These are phyloP conservation scores for Angomonas desouzai DNA, from an alignment of 208 protist genomes.

Conservation along the genomic window DNA sequence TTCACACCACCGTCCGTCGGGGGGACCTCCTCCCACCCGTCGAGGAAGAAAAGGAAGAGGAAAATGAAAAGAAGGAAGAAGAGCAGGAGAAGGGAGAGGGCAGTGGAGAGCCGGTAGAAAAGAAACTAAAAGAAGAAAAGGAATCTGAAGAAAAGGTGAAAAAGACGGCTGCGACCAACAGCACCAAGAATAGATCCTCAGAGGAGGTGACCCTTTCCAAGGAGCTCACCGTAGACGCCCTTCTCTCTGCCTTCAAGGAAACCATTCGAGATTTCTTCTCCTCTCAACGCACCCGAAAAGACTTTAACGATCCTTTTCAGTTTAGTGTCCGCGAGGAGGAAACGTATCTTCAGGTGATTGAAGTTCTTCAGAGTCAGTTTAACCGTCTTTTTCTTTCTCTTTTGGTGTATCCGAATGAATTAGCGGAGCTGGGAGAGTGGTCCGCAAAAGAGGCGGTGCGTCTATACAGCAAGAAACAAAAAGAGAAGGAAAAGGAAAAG, in stretches of 20 bases:
- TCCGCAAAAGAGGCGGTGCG: constrained; percentile 19
- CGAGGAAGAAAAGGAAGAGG: neutral
- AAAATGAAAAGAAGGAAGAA: neutral
- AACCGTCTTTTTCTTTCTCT: constrained; percentile 40
- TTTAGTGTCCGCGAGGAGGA: constrained; percentile 62
- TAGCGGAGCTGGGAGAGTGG: constrained; percentile 58
- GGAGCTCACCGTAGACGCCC: constrained; percentile 31
- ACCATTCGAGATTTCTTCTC: constrained; percentile 48
- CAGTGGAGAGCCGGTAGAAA: too few species aligned
- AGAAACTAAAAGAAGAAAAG: neutral
- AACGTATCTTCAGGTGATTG: constrained; percentile 51
- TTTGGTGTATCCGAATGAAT: constrained; percentile 71
- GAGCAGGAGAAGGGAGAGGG: neutral
- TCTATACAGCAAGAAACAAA: too few species aligned
- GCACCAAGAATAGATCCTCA: neutral
- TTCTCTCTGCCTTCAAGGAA: constrained; percentile 42
- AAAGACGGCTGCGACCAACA: neutral
- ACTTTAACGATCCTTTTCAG: constrained; percentile 66
- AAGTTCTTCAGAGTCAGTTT: constrained; percentile 47
- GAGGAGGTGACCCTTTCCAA: constrained; percentile 9
- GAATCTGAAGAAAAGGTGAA: neutral
- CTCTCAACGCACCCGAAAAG: constrained; percentile 33
- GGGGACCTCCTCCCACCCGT: constrained; percentile 18
- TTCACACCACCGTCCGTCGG: constrained; percentile 23
- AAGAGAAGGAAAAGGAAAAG: constrained; percentile 2